Base-by-base conservation (phyloP, 1,139 yeast species). In the Pichia norvegensis region DNA sequence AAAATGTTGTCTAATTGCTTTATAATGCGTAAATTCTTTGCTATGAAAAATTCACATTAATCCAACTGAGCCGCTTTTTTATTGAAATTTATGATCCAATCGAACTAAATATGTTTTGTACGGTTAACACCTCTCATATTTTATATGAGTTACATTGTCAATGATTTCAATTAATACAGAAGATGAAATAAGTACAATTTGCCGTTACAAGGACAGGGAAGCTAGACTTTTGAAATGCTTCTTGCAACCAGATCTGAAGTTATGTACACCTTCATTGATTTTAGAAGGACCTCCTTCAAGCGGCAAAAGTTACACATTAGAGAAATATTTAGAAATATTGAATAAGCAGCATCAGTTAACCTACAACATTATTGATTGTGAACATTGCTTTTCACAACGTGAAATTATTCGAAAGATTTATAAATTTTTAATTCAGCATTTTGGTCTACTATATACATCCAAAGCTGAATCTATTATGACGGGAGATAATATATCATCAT, bases 261-360 rank as follows among this genome's bases (percentile, higher is more conserved):
- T 52, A 13, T 38, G 49, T 31, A 47, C 52, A 1, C 57, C 63
- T 1, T 48, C 59, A 2, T 7, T 62, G 14, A 41, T 59, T 1
- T 40, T 62, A 4, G 65, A 62, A 44, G 66, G 66, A 1, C 52
- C 60, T 4, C 46, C 54, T 29, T 56, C 61, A 11, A 52, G 64
- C 33, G 66, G 66, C 4, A 63, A 63, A 46, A 47, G 62, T 5
- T 54, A 47, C 42, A 54, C 56, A 2, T 27, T 60, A n/a, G 35
- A 33, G 1, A 38, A 39, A 19, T 58, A 55, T 33, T 35, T 57
- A 10, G 16, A 44, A 2, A 29, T 36, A 5, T 41, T 57, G n/a
- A 33, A 43, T 8, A 16, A 38, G 2, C 27, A 27, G 4, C 40
- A 40, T 17, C 40, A 36, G 1, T 31, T 58, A 9, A 36, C 39